Percentiles rank a stretch among this genome's conserved stretches.
Conservation (phyloP, 495 filamentous ascomycete species). For the Talaromyces liani region DNA sequence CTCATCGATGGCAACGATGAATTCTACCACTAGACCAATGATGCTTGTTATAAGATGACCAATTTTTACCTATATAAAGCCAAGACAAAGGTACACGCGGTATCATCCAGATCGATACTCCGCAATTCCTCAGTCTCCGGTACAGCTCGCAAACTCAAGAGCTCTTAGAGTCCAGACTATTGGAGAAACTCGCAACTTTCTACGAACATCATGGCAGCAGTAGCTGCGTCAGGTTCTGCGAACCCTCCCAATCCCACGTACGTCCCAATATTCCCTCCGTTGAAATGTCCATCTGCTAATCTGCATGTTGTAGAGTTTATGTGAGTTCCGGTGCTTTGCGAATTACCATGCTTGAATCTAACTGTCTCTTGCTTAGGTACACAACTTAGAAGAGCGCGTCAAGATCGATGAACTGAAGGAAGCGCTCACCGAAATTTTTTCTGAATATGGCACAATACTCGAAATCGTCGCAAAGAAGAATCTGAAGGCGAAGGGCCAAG, state of each 20-base stretch:
- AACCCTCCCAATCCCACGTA: conserved; percentile 44
- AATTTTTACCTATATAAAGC: not conserved
- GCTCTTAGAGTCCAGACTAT: not conserved
- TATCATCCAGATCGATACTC: not conserved
- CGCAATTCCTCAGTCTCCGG: not conserved
- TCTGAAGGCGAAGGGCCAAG: conserved; percentile 89
- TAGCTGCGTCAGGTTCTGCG: conserved; percentile 17
- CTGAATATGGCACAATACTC: conserved; percentile 81
- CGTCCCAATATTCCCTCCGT: conserved; percentile 13
- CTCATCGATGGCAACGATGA: conserved; percentile 54
- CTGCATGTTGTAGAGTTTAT: conserved; percentile 39
- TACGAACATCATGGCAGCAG: conserved; percentile 30
- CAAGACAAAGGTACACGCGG: no score
- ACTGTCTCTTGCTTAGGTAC: conserved; percentile 47
- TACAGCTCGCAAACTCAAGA: not conserved
- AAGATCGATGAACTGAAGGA: conserved; percentile 73
- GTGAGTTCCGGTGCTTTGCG: conserved; percentile 24
- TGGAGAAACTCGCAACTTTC: not conserved
- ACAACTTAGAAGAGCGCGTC: conserved; percentile 88
- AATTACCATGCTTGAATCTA: conserved; percentile 2
- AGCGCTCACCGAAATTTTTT: conserved; percentile 71
- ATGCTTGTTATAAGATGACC: conserved; percentile 21
- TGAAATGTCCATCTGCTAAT: conserved; percentile 13
- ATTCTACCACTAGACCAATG: conserved; percentile 56
- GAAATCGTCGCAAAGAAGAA: conserved; percentile 92